Evolutionary conservation across 2,329 filamentous ascomycete species (phyloP).

Genomic region (Phaeomoniella chlamydospora): DNA sequence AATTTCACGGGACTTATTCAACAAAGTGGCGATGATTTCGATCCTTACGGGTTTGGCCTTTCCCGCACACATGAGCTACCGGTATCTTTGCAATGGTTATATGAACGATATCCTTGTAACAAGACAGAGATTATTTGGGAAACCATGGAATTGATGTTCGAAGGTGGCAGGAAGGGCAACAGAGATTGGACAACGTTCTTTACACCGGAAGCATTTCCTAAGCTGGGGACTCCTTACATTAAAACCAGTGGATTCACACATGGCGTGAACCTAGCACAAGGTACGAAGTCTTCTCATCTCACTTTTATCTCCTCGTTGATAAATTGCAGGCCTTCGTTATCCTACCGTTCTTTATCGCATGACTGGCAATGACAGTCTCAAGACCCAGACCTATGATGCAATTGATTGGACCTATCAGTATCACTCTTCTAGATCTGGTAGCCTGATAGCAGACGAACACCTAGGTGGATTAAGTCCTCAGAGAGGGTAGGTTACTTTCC

Average conservation of each 20-base stretch:
- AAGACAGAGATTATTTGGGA: slow-evolving; percentile 21
- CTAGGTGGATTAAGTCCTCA: slow-evolving; percentile 27
- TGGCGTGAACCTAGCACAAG: slow-evolving; percentile 33
- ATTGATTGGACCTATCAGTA: slow-evolving; percentile 32
- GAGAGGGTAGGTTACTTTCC: no score
- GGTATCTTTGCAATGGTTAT: slow-evolving; percentile 32
- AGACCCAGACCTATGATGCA: slow-evolving; percentile 22
- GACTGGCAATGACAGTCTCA: slow-evolving; percentile 28
- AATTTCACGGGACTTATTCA: slow-evolving; percentile 36
- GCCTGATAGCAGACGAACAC: slow-evolving; percentile 35
- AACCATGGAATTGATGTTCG: slow-evolving; percentile 27
- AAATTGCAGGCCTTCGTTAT: not conserved
- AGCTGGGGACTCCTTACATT: slow-evolving; percentile 14
- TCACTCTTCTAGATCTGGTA: slow-evolving; percentile 32
- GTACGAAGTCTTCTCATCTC: slow-evolving; percentile 3
- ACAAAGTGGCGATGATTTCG: slow-evolving; percentile 27
- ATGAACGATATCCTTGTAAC: slow-evolving; percentile 26
- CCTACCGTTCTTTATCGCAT: not conserved
- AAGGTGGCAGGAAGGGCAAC: slow-evolving; percentile 5
- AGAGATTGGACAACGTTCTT: slow-evolving; percentile 1
- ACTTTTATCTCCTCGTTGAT: not conserved
- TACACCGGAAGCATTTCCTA: not conserved
- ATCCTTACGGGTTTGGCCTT: slow-evolving; percentile 21
- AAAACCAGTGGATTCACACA: slow-evolving; percentile 23
- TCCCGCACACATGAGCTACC: slow-evolving; percentile 29